A percentile compares a stretch with the other conserved stretches of the same genome.
Conservation (phyloP, 208 protist genomes). For the Trypanosoma cruzi region DNA sequence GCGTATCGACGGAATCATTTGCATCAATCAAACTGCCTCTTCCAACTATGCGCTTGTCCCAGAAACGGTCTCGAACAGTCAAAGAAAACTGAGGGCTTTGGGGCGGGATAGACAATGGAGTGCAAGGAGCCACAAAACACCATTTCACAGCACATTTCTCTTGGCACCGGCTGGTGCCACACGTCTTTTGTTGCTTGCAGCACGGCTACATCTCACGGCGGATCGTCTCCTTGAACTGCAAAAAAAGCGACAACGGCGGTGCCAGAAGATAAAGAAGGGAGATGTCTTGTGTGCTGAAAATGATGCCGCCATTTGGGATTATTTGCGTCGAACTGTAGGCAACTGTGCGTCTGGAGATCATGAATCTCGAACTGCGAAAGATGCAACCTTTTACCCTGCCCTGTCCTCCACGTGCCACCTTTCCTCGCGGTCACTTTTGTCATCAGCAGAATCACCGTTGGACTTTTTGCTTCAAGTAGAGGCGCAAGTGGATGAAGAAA, state of each 20-base stretch:
- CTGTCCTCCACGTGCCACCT: neutral
- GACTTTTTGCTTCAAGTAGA: neutral
- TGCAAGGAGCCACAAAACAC: neutral
- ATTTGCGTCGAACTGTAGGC: neutral
- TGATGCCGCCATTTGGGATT: neutral
- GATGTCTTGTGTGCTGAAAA: neutral
- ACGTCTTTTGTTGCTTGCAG: constrained; percentile 38
- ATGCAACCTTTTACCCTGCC: neutral
- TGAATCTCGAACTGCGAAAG: neutral
- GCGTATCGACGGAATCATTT: constrained; percentile 41
- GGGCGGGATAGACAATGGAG: neutral
- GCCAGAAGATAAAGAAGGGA: neutral
- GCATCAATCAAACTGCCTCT: constrained; percentile 42
- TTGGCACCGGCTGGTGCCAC: constrained; percentile 29
- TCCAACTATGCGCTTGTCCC: constrained; percentile 33
- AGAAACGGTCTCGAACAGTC: neutral
- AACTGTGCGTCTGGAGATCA: neutral
- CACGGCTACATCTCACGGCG: constrained; percentile 39
- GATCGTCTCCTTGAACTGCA: constrained; percentile 13
- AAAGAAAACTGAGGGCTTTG: neutral
- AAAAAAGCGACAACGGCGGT: neutral
- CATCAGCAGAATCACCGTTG: neutral
- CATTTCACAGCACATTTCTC: constrained; percentile 29
- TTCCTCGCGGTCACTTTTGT: neutral
- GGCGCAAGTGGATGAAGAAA: constrained; percentile 9